Conservation (phyloP, 2,329 filamentous ascomycete genomes). For the Diaporthe citrichinensis region DNA sequence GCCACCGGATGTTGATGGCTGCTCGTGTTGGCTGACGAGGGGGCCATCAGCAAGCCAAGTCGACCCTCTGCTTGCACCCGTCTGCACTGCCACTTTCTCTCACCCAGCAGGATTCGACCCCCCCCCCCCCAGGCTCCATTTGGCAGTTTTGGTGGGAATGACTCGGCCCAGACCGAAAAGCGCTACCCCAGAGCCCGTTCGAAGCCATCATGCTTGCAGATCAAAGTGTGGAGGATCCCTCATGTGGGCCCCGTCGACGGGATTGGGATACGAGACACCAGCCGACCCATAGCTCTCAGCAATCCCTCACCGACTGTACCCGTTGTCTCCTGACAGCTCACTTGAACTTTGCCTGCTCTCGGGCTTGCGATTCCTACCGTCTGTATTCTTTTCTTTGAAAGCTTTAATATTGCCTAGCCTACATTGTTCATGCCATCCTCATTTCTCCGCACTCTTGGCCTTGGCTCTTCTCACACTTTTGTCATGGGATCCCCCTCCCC, state of each 20-base stretch:
- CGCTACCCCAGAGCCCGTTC: slow-evolving; percentile 2
- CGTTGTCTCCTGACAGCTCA: slow-evolving; percentile 6
- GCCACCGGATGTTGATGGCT: not conserved
- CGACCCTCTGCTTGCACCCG: not conserved
- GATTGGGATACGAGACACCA: slow-evolving; percentile 20
- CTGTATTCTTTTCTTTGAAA: not conserved
- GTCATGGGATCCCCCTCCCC: not conserved
- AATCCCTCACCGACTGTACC: not conserved
- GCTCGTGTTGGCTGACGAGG: not conserved
- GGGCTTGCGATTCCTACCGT: not conserved
- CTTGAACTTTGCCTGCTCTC: not conserved
- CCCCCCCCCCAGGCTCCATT: not conserved
- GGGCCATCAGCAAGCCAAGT: not conserved
- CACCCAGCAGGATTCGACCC: slow-evolving; percentile 10
- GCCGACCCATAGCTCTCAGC: not conserved
- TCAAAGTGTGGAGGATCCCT: not conserved
- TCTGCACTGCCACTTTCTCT: slow-evolving; percentile 2
- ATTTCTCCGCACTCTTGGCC: slow-evolving; percentile 21
- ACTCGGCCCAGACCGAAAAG: slow-evolving; percentile 29
- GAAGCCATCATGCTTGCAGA: slow-evolving; percentile 1
- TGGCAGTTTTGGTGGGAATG: slow-evolving; percentile 4
- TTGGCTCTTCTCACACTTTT: not conserved
- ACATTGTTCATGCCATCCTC: not conserved
- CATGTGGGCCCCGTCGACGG: not conserved
- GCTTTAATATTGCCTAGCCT: not conserved